Percentiles rank a stretch among this genome's conserved stretches.
Conservation (phyloP, 768 basidiomycete genomes). For the Lactarius quietus region DNA sequence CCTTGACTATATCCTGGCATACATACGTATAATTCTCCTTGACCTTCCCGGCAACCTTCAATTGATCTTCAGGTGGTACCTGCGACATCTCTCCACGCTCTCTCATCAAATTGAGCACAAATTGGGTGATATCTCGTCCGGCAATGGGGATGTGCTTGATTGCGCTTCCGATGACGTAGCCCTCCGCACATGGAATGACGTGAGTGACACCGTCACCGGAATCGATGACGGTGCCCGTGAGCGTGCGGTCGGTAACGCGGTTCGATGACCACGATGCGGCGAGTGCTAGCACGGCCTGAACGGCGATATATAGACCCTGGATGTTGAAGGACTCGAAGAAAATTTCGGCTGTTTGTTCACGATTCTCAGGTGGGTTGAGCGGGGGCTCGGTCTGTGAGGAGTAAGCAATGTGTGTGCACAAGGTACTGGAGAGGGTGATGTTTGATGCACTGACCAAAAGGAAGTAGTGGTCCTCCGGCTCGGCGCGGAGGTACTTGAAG, state of each 20-base stretch:
- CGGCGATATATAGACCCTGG: slow-evolving; percentile 96
- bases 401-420: background rate
- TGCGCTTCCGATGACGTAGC: slow-evolving; percentile 97
- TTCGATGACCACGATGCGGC: slow-evolving; percentile 97
- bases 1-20: slow-evolving; percentile 97
- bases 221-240: slow-evolving; percentile 97
- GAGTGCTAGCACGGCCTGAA: slow-evolving; percentile 96
- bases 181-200: slow-evolving; percentile 94
- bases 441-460: slow-evolving; percentile 66
- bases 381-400: slow-evolving; percentile 89
- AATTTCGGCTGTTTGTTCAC: slow-evolving; percentile 98
- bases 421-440: background rate
- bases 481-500: slow-evolving; percentile 98
- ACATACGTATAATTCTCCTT: slow-evolving; percentile 99
- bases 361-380: slow-evolving; percentile 95
- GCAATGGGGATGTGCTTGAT: slow-evolving; percentile 99
- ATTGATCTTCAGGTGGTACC: slow-evolving; percentile 95
- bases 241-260: slow-evolving; percentile 82
- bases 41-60: slow-evolving; percentile 86
- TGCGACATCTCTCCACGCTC: slow-evolving; percentile 88
- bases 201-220: slow-evolving; percentile 99
- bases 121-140: slow-evolving; percentile 94
- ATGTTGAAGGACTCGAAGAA: slow-evolving; percentile 99
- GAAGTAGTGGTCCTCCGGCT: slow-evolving; percentile 99
- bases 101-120: slow-evolving; percentile 92